These are phyloP conservation scores for Wickerhamomyces mucosus DNA, from an alignment of 805 yeast genomes.

Conservation along the genomic window DNA sequence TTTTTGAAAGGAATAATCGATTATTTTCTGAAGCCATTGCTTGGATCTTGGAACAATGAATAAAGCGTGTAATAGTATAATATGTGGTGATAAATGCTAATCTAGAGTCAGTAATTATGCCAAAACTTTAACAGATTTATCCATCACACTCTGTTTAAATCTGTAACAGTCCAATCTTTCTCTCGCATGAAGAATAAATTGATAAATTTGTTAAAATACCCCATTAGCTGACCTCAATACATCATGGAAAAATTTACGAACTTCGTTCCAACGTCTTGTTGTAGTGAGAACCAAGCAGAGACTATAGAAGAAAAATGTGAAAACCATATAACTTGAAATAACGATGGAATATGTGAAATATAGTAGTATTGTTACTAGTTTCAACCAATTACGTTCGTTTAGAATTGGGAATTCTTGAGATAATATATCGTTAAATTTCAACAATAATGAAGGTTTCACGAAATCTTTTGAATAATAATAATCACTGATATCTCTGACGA, in stretches of 20 bases:
- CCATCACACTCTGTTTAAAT: too few species aligned
- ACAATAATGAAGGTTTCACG: slow-evolving; percentile 5
- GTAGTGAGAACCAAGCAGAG: slow-evolving; percentile 9
- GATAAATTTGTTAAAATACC: neutral
- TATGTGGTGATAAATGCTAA: too few species aligned
- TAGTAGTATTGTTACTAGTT: slow-evolving; percentile 3
- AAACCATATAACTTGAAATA: slow-evolving; percentile 11
- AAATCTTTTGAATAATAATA: slow-evolving; percentile 3
- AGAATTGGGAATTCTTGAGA: slow-evolving; percentile 2
- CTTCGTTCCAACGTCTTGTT: slow-evolving; percentile 8
- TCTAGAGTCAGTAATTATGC: too few species aligned
- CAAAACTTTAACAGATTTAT: too few species aligned
- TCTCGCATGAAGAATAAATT: too few species aligned
- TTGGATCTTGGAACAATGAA: too few species aligned
- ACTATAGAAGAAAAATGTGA: slow-evolving; percentile 8
- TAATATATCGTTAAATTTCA: slow-evolving; percentile 7
- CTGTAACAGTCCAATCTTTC: too few species aligned
- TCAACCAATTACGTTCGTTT: slow-evolving; percentile 2
- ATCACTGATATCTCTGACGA: slow-evolving; percentile 7
- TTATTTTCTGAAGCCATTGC: too few species aligned
- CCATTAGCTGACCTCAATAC: neutral
- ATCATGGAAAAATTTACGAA: neutral
- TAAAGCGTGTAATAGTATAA: too few species aligned
- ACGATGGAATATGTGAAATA: slow-evolving; percentile 8
- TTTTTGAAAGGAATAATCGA: too few species aligned